These are phyloP conservation scores for Blastomyces gilchristii DNA, from an alignment of 2,329 filamentous ascomycete species.

Conservation along the genomic window DNA sequence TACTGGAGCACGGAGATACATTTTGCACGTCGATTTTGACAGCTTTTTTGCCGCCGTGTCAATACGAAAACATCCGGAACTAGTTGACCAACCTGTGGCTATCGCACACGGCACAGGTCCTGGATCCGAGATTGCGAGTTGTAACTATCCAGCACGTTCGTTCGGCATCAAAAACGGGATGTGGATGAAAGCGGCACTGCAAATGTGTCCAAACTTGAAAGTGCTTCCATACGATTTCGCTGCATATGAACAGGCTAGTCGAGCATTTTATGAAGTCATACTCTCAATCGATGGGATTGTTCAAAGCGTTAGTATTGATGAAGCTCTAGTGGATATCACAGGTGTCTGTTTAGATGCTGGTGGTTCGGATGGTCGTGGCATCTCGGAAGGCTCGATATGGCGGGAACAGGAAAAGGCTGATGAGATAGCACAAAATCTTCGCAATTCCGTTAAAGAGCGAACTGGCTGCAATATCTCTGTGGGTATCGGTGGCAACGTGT, in stretches of 20 bases:
- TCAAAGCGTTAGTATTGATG: conserved; percentile 94
- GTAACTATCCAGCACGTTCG: conserved; percentile 81
- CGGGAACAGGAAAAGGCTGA: conserved; percentile 72
- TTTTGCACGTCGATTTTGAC: conserved; percentile 96
- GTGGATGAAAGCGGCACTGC: conserved; percentile 92
- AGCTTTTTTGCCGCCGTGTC: conserved; percentile 97
- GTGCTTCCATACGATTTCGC: conserved; percentile 93
- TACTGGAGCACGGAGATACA: conserved; percentile 61
- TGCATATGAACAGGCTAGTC: conserved; percentile 85
- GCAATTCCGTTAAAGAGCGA: conserved; percentile 58
- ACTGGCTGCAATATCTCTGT: conserved; percentile 86
- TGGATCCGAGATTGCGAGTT: conserved; percentile 92
- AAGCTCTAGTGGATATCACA: conserved; percentile 80
- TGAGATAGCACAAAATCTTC: conserved; percentile 56
- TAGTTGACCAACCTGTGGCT: conserved; percentile 66
- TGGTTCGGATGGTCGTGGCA: conserved; percentile 54
- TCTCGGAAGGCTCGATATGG: conserved; percentile 59
- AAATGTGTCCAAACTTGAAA: conserved; percentile 74
- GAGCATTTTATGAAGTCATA: conserved; percentile 76
- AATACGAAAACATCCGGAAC: conserved; percentile 64
- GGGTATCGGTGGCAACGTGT: conserved; percentile 81
- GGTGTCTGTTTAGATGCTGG: conserved; percentile 54
- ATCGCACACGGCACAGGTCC: conserved; percentile 79
- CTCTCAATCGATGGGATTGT: conserved; percentile 69
- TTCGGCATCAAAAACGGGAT: conserved; percentile 94